A percentile compares a stretch with the other conserved stretches of the same genome.
These are phyloP conservation scores for Mesembryanthemum crystallinum DNA, from an alignment of 148 eudicot species.

Conservation along the genomic window DNA sequence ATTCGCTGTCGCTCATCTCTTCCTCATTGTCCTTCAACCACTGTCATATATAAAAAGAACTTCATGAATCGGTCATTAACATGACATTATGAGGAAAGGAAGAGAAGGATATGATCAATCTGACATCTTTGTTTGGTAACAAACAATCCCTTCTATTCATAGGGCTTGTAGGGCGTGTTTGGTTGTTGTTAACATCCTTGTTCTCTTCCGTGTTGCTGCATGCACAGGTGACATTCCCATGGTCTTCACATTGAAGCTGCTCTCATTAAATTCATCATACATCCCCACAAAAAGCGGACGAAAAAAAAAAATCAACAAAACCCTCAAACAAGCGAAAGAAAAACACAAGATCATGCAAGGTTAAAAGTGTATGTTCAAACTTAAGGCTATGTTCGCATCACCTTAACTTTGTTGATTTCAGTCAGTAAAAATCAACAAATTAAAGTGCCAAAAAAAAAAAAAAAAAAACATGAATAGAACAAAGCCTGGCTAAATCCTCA, in stretches of 20 bases:
- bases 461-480: no score
- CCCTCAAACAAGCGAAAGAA: constrained; percentile 7
- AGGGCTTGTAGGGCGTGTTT: neutral
- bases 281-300: neutral
- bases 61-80: neutral
- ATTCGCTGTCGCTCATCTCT: neutral
- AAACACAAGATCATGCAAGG: neutral
- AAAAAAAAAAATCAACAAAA: neutral
- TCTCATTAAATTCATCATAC: neutral
- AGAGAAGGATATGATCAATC: neutral
- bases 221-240: constrained; percentile 23
- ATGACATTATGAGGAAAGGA: neutral
- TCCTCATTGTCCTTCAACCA: constrained; percentile 30
- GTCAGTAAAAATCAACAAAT: no score
- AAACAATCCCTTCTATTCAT: constrained; percentile 37
- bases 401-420: no score
- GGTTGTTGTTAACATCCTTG: constrained; percentile 14
- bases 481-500: no score
- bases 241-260: constrained; percentile 32
- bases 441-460: no score
- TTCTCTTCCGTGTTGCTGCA: constrained; percentile 17
- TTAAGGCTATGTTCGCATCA: no score
- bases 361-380: no score
- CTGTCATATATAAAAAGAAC: neutral
- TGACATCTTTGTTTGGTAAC: constrained; percentile 35